These are phyloP conservation scores for Argentina anserina DNA, from an alignment of 306 rosid species.

Conservation along the genomic window DNA sequence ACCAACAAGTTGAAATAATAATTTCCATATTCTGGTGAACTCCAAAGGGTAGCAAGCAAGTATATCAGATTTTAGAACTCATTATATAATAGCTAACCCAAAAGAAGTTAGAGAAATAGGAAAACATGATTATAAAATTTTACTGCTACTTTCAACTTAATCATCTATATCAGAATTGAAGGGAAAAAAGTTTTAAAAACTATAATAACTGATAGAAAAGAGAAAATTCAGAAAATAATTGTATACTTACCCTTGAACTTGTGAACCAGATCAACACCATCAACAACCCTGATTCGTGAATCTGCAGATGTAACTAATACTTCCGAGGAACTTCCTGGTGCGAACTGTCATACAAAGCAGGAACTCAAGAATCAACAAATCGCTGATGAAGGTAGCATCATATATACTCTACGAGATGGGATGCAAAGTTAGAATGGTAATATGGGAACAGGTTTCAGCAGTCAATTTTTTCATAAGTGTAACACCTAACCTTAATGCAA, in stretches of 20 bases:
- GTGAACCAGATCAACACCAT: constrained; percentile 74
- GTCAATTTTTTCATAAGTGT: background rate
- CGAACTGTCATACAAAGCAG: constrained; percentile 72
- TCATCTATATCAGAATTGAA: background rate
- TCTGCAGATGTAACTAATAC: constrained; percentile 92
- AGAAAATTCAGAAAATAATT: constrained; percentile 1
- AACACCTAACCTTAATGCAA: constrained; percentile 13
- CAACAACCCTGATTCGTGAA: constrained; percentile 91
- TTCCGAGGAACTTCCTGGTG: constrained; percentile 94
- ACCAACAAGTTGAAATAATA: background rate
- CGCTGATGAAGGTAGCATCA: constrained; percentile 21
- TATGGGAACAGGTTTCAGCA: background rate
- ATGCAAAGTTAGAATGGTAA: background rate
- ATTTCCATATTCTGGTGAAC: background rate
- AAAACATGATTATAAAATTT: background rate
- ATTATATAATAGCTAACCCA: background rate
- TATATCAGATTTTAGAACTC: background rate
- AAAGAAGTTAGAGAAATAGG: background rate
- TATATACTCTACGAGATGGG: constrained; percentile 11
- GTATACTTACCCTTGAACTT: constrained; percentile 78
- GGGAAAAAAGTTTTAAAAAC: background rate
- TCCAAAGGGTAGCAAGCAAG: background rate
- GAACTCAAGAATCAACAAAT: constrained; percentile 20
- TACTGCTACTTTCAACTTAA: background rate
- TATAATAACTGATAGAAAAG: background rate